phyloP scores from a whole-genome alignment of 139 green algal genomes.

The Pleodorina starrii region DNA sequence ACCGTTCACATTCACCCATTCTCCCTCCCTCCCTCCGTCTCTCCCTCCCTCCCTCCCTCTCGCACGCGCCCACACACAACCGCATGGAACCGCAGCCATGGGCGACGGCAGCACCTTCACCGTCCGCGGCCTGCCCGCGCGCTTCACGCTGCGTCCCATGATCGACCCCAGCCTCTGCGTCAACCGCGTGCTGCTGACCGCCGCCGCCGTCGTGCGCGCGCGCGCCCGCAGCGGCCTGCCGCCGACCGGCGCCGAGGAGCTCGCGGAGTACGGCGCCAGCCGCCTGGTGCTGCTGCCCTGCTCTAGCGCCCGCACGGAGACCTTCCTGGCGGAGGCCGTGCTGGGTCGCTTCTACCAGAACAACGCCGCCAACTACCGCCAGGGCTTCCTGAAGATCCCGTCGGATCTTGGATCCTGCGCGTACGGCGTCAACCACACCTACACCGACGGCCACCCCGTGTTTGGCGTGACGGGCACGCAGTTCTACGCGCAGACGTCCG shows the following conservation, averaged over 20 bases:
- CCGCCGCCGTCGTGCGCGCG: background rate
- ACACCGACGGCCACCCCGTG: conserved; percentile 28
- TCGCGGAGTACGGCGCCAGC: background rate
- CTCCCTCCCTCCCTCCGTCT: background rate
- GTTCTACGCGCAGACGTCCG: background rate
- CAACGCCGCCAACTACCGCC: conserved; percentile 15
- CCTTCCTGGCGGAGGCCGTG: background rate
- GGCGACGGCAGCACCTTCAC: background rate
- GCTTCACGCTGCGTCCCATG: conserved; percentile 23
- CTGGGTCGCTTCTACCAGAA: conserved; percentile 20
- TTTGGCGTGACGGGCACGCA: conserved; percentile 7
- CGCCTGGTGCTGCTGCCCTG: conserved; percentile 34
- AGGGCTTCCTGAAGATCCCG: background rate
- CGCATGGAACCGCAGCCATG: background rate
- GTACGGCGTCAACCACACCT: conserved; percentile 43
- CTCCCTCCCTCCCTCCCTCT: background rate
- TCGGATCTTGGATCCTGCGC: background rate
- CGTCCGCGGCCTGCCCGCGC: background rate
- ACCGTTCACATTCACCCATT: background rate
- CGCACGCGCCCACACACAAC: background rate
- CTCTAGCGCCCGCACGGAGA: background rate
- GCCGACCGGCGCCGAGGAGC: background rate
- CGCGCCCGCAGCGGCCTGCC: conserved; percentile 21
- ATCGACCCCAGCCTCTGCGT: background rate
- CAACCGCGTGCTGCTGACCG: background rate